phyloP scores from a whole-genome alignment of 306 rosid genomes.

The Albizia julibrissin region DNA sequence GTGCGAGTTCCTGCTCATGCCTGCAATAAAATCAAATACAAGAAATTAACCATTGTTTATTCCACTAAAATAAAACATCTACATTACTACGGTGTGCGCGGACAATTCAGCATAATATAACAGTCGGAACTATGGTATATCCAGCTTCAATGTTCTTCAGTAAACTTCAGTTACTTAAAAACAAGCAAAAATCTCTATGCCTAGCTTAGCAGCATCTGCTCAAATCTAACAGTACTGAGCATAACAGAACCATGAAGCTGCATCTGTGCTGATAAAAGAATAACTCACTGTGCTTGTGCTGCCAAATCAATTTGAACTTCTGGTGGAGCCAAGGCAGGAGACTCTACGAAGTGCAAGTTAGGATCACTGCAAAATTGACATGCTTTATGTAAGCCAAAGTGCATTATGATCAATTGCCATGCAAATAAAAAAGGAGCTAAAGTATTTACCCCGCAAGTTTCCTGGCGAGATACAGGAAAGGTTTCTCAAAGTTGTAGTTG shows the following conservation, averaged over 20 bases:
- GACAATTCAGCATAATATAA: background rate
- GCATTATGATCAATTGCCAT: background rate
- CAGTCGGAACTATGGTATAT: background rate
- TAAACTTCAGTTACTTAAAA: background rate
- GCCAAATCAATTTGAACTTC: constrained; percentile 75
- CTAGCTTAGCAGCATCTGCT: background rate
- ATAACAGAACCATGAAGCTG: background rate
- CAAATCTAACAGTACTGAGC: background rate
- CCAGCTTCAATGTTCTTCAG: background rate
- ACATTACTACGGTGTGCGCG: background rate
- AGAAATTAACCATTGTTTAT: background rate
- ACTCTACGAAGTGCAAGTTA: constrained; percentile 71
- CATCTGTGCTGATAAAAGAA: background rate
- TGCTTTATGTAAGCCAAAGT: background rate
- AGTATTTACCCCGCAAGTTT: constrained; percentile 76
- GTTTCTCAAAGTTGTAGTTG: constrained; percentile 79
- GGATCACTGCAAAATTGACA: constrained; percentile 58
- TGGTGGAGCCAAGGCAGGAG: constrained; percentile 85
- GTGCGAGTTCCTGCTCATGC: constrained; percentile 69
- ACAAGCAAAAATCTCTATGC: background rate
- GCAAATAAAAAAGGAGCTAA: background rate
- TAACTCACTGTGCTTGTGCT: constrained; percentile 62
- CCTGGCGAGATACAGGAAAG: constrained; percentile 80
- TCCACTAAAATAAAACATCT: background rate
- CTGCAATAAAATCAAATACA: constrained; percentile 32